Evolutionary conservation across 1,284 basidiomycete species (phyloP).

Genomic region (Kwoniella shivajii): DNA sequence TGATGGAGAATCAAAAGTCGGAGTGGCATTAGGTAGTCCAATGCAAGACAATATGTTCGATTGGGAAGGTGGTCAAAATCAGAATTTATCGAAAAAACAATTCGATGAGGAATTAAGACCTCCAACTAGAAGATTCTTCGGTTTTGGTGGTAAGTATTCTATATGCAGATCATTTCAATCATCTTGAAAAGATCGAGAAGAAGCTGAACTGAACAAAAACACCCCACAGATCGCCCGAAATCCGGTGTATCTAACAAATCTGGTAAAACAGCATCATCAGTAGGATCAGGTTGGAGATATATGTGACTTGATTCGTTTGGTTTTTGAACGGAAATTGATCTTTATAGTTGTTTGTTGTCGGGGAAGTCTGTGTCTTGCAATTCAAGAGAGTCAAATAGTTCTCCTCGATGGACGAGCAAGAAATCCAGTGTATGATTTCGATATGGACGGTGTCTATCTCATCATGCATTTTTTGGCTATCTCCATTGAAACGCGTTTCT

Average conservation of each 20-base stretch:
- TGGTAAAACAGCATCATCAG: slow-evolving; percentile 6
- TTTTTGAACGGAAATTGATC: not conserved
- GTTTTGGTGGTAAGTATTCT: slow-evolving; percentile 5
- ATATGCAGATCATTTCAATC: no score
- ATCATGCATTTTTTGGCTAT: not conserved
- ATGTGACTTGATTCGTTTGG: slow-evolving; percentile 2
- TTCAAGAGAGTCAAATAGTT: no score
- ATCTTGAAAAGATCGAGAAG: no score
- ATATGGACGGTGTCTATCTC: no score
- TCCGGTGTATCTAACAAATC: slow-evolving; percentile 8
- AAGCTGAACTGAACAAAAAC: no score
- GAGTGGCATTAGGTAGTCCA: slow-evolving; percentile 4
- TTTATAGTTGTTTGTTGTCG: not conserved
- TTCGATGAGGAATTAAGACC: slow-evolving; percentile 1
- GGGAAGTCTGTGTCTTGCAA: no score
- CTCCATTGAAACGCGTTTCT: not conserved
- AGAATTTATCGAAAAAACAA: not conserved
- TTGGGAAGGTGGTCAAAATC: not conserved
- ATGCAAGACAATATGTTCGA: slow-evolving; percentile 4
- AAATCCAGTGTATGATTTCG: no score
- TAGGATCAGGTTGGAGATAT: slow-evolving; percentile 16
- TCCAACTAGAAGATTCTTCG: slow-evolving; percentile 15
- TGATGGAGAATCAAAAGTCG: not conserved
- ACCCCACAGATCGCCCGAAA: slow-evolving; percentile 7
- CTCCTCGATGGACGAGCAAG: no score